Conservation (phyloP, 208 protist species). For the Trypanosoma avium region DNA sequence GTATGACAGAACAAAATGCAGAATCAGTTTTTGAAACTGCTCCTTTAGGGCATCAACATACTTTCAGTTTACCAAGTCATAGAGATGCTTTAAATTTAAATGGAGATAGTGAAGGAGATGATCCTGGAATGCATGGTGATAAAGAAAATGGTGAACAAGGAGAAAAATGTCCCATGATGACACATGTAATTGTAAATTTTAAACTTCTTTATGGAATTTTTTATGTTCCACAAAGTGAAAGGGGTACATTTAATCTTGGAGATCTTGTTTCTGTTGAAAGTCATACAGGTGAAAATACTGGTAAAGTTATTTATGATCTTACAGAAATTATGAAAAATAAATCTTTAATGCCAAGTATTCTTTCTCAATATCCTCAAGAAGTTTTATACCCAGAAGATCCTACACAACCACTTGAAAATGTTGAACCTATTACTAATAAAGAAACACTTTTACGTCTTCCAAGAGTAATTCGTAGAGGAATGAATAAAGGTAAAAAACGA, state of each 20-base stretch:
- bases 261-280: constrained; percentile 70
- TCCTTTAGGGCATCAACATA: constrained; percentile 28
- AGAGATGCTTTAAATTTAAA: constrained; percentile 2
- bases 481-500: constrained; percentile 80
- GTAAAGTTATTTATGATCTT: constrained; percentile 54
- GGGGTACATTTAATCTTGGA: constrained; percentile 39
- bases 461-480: constrained; percentile 55
- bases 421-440: constrained; percentile 19
- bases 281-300: constrained; percentile 46
- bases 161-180: constrained; percentile 1
- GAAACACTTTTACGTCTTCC: constrained; percentile 53
- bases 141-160: constrained; percentile 1
- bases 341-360: not conserved
- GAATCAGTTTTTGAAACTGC: constrained; percentile 28
- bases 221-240: constrained; percentile 47
- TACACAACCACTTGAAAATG: constrained; percentile 17
- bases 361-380: constrained; percentile 9
- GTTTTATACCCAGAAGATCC: constrained; percentile 29
- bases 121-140: not conserved
- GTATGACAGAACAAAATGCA: not conserved
- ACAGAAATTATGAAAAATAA: constrained; percentile 30
- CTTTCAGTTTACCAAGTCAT: constrained; percentile 27
- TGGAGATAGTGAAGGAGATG: not conserved
- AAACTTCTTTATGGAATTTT: constrained; percentile 57
- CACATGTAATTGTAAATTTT: constrained; percentile 66